Conservation (phyloP, 129 eudicot genomes). For the Tagetes patula region DNA sequence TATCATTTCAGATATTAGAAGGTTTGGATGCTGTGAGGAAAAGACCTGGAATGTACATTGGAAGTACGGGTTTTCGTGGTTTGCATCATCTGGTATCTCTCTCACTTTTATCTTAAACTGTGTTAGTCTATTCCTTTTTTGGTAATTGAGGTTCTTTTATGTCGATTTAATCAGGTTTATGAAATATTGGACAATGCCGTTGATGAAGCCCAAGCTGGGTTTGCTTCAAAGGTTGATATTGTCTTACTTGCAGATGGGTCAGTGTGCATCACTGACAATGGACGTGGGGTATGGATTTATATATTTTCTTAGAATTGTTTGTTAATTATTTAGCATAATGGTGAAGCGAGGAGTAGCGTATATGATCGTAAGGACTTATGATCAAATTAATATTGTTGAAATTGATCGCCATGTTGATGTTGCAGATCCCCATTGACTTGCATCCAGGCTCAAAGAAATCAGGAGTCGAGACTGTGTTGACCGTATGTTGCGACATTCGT, state of each 20-base stretch:
- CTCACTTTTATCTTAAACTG: slow-evolving; percentile 8
- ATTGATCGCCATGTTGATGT: slow-evolving; percentile 9
- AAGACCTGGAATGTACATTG: slow-evolving; percentile 97
- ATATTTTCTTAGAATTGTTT: slow-evolving; percentile 4
- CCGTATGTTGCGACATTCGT: slow-evolving; percentile 50
- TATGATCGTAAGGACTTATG: not conserved
- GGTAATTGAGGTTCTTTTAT: not conserved
- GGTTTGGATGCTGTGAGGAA: slow-evolving; percentile 95
- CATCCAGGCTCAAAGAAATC: slow-evolving; percentile 89
- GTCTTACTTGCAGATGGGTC: slow-evolving; percentile 73
- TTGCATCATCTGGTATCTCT: slow-evolving; percentile 81
- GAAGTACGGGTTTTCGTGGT: slow-evolving; percentile 97
- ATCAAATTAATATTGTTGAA: not conserved
- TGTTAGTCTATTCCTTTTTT: not conserved
- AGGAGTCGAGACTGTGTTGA: slow-evolving; percentile 91
- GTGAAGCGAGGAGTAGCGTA: not conserved
- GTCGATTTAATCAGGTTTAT: slow-evolving; percentile 50
- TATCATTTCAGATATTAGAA: slow-evolving; percentile 69
- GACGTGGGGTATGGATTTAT: slow-evolving; percentile 82
- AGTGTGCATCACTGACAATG: slow-evolving; percentile 95
- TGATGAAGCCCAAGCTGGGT: slow-evolving; percentile 99
- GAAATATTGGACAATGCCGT: slow-evolving; percentile 94
- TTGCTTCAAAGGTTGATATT: slow-evolving; percentile 77
- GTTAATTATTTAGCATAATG: not conserved
- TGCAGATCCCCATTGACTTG: slow-evolving; percentile 89